phyloP scores from a whole-genome alignment of 2,329 filamentous ascomycete species.

The Aspergillus sp. region DNA sequence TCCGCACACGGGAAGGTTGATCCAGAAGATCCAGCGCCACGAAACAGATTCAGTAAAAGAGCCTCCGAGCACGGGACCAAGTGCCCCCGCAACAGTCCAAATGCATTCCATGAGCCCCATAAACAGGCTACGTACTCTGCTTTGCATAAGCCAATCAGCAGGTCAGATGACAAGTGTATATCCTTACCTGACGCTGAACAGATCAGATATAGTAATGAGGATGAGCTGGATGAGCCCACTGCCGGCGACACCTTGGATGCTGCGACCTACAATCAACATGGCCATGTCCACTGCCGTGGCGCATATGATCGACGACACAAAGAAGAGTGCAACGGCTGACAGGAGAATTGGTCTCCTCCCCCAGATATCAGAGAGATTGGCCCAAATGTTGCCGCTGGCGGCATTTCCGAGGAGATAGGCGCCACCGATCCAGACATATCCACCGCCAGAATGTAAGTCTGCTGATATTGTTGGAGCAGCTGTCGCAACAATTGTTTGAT shows the following conservation, averaged over 20 bases:
- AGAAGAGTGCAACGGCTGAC: conserved; percentile 50
- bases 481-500: conserved; percentile 60
- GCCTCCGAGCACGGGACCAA: conserved; percentile 56
- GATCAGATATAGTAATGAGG: conserved; percentile 55
- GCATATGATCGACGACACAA: conserved; percentile 51
- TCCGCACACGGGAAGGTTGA: conserved; percentile 55
- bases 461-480: conserved; percentile 61
- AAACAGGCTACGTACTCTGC: conserved; percentile 48
- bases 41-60: conserved; percentile 44
- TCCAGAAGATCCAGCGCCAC: conserved; percentile 59
- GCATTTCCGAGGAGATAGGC: conserved; percentile 71
- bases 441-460: conserved; percentile 64
- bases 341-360: conserved; percentile 50
- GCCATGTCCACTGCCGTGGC: conserved; percentile 48
- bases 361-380: conserved; percentile 45
- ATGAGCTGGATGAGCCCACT: conserved; percentile 55
- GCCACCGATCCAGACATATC: conserved; percentile 76
- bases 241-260: conserved; percentile 55
- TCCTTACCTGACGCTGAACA: conserved; percentile 51
- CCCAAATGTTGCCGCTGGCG: conserved; percentile 70
- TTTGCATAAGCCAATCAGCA: background rate
- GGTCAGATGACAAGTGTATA: background rate
- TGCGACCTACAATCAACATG: conserved; percentile 55
- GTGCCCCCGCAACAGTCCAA: conserved; percentile 56
- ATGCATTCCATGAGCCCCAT: conserved; percentile 54